Conservation (phyloP, 2,329 filamentous ascomycete species). For the Colletotrichum sp. region DNA sequence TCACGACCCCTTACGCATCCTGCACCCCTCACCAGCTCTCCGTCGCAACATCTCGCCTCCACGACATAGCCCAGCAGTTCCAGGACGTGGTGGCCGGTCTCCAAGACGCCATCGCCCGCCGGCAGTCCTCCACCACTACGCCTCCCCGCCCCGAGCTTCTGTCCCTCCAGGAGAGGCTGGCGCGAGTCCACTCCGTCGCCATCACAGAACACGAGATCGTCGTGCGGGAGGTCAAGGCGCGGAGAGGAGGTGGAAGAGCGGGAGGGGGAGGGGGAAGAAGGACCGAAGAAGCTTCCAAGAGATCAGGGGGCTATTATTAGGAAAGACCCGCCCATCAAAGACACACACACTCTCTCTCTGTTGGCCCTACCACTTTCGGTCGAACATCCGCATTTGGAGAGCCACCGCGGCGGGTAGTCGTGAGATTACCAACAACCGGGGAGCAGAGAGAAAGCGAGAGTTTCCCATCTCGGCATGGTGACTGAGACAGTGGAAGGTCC, state of each 20-base stretch:
- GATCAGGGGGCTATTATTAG: neutral
- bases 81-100: slow-evolving; percentile 41
- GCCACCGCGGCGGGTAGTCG: neutral
- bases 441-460: neutral
- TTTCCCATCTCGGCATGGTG: neutral
- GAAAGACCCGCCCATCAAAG: neutral
- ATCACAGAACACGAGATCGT: neutral
- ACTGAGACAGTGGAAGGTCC: neutral
- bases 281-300: neutral
- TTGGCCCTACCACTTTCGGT: neutral
- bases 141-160: neutral
- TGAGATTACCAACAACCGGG: neutral
- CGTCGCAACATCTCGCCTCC: neutral
- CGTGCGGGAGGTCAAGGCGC: neutral
- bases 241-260: neutral
- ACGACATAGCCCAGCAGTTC: slow-evolving; percentile 17
- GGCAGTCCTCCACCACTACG: neutral
- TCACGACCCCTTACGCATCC: neutral
- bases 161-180: neutral
- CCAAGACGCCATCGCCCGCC: slow-evolving; percentile 20
- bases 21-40: neutral
- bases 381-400: neutral
- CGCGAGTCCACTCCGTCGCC: neutral
- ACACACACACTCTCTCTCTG: neutral
- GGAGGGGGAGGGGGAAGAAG: neutral